Percentiles rank a stretch among this genome's conserved stretches.
These are phyloP conservation scores for Stemphylium beticola DNA, from an alignment of 2,329 filamentous ascomycete species.

Conservation along the genomic window DNA sequence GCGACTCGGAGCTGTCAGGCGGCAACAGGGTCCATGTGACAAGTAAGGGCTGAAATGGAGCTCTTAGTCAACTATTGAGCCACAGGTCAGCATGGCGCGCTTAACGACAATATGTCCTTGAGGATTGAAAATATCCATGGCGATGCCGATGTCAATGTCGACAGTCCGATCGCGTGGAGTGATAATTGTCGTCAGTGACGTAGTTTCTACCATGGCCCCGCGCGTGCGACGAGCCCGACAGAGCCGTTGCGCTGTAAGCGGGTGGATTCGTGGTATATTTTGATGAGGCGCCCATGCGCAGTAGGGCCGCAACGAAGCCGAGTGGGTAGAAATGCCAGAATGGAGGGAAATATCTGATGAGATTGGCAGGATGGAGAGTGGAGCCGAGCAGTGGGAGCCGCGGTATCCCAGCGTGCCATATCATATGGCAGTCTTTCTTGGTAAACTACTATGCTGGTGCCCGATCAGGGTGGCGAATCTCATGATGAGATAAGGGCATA, in stretches of 20 bases:
- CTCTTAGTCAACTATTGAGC: constrained; percentile 38
- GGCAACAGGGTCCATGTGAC: constrained; percentile 24
- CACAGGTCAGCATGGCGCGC: constrained; percentile 20
- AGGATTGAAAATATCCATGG: neutral
- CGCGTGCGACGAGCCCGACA: neutral
- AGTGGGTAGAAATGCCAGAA: constrained; percentile 14
- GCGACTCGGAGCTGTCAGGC: constrained; percentile 11
- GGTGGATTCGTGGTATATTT: neutral
- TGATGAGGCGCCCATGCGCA: constrained; percentile 4
- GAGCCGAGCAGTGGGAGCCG: constrained; percentile 16
- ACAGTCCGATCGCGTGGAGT: neutral
- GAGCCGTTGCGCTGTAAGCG: constrained; percentile 2
- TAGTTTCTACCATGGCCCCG: neutral
- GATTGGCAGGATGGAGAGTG: constrained; percentile 10
- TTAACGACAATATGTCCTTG: neutral
- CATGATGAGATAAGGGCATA: constrained; percentile 10
- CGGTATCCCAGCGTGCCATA: constrained; percentile 15
- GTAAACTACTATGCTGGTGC: neutral
- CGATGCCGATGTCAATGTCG: constrained; percentile 1
- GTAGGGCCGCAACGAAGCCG: constrained; percentile 6
- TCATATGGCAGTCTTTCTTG: constrained; percentile 17
- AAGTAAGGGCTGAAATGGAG: constrained; percentile 24
- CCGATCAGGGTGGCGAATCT: constrained; percentile 6
- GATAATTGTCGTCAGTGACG: neutral
- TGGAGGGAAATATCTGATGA: neutral